Conservation (phyloP, 192 early-diverging fungal genomes). For the Entomortierella chlamydospora region DNA sequence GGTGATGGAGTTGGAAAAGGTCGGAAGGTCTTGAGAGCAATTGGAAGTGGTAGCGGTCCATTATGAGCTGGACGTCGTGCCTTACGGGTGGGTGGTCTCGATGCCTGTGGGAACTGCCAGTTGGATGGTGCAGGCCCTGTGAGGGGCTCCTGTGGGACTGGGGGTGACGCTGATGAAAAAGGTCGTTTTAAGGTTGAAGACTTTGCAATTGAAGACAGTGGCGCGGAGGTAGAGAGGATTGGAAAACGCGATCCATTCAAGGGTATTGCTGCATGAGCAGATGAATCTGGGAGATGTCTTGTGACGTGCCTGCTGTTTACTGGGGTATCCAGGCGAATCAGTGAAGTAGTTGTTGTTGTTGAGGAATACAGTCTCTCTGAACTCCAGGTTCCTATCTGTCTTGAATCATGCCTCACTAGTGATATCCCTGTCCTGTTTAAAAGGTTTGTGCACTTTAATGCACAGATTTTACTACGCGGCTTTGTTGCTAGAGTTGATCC, state of each 20-base stretch:
- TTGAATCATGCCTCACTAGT: background rate
- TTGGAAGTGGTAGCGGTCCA: slow-evolving; percentile 34
- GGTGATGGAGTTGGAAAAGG: background rate
- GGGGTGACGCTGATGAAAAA: slow-evolving; percentile 11
- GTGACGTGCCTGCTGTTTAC: background rate
- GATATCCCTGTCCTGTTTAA: background rate
- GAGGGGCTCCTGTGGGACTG: background rate
- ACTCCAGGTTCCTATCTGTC: background rate
- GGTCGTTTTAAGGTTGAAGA: background rate
- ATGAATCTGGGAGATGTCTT: background rate
- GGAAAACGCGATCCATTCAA: background rate
- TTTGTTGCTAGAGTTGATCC: background rate
- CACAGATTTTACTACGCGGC: background rate
- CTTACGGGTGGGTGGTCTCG: background rate
- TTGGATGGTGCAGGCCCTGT: background rate
- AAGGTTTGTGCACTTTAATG: background rate
- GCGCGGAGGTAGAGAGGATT: background rate
- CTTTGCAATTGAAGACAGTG: background rate
- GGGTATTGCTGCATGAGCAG: background rate
- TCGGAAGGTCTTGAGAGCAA: slow-evolving; percentile 23
- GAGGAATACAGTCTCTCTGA: background rate
- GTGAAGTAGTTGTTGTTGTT: background rate
- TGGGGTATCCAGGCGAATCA: slow-evolving; percentile 6
- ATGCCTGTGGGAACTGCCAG: slow-evolving; percentile 20
- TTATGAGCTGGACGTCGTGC: background rate